Evolutionary conservation across 2,329 filamentous ascomycete species (phyloP), one percentile per base, ranked within the genome.

Genomic region (Aureobasidium zeae): DNA sequence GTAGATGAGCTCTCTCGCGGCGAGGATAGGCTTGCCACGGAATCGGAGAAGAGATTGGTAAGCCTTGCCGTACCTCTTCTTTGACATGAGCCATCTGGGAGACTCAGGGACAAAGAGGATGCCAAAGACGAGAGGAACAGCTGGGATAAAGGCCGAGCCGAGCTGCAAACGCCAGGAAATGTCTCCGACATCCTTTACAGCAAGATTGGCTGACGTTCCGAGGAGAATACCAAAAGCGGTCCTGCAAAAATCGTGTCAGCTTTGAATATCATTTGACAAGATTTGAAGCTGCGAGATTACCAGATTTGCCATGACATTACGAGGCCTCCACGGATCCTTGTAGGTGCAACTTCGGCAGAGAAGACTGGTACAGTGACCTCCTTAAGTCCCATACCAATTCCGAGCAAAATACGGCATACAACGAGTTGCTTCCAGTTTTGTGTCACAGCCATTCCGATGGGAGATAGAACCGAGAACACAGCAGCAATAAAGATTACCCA

Each of bases 141-240:
- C 67, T 3, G 69, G 69, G 32, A 71, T 65, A 43, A 68, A 68
- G 4, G 68, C 66, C 0, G 63, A 66, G 1, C 66, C 69, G 10
- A 71, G 53, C 46, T 70, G 64, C 15, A 71, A 55, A 5, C 69
- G 54, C 69, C 69, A 72, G 2, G 61, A 54, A 26, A 63, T 62
- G 19, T 28, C 32, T 31, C 64, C 64, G 13, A 59, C 54, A 10
- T 63, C 49, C 48, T 64, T 62, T 17, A 69, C 60, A 2, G 59
- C 59, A 2, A 70, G 51, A 30, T 61, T 70, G 2, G 66, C 66
- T 25, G 57, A 62, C 31, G 59, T 62, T 2, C 67, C 67, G 1
- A 60, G 47, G 29, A 71, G 66, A 47, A 71, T 70, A 10, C 69
- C 69, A 46, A 70, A 69, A 0, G 65, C 68, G 4, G 64, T 67